phyloP scores from a whole-genome alignment of 2,329 filamentous ascomycete genomes.

The Pseudonectria foliicola region DNA sequence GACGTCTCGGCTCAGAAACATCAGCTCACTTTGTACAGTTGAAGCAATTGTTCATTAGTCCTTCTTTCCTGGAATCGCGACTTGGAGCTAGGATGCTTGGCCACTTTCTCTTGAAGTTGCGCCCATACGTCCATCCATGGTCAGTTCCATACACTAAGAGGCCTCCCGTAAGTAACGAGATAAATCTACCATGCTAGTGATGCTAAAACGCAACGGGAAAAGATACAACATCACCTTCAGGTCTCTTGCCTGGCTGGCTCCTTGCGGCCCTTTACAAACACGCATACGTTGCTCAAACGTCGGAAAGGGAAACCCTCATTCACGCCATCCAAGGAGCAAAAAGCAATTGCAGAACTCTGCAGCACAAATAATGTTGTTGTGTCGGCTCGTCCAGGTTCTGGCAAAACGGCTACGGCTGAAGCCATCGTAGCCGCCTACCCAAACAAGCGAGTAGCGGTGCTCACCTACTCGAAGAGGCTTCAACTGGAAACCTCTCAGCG shows the following conservation, averaged over 20 bases:
- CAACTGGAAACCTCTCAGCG: constrained; percentile 18
- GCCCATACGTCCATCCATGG: too few species aligned
- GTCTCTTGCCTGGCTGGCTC: not conserved
- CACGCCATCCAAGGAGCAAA: constrained; percentile 19
- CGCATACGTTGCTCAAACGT: not conserved
- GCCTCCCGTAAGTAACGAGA: constrained; percentile 3
- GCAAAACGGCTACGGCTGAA: constrained; percentile 26
- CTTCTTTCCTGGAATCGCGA: too few species aligned
- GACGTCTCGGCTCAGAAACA: too few species aligned
- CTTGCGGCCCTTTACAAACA: not conserved
- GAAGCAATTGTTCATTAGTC: too few species aligned
- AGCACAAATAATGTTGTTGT: constrained; percentile 23
- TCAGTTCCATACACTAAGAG: not conserved
- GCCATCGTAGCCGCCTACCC: constrained; percentile 20
- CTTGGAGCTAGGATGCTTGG: too few species aligned
- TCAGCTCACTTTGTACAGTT: too few species aligned
- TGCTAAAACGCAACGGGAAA: not conserved
- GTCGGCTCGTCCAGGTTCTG: constrained; percentile 26
- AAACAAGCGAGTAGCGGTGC: constrained; percentile 11
- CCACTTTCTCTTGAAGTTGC: too few species aligned
- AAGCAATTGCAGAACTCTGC: constrained; percentile 15
- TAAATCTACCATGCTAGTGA: not conserved
- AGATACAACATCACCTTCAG: constrained; percentile 1
- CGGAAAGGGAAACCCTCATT: constrained; percentile 3
- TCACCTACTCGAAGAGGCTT: constrained; percentile 23